Conservation (phyloP, 164 flowering plant species). For the Vitis amurensis region DNA sequence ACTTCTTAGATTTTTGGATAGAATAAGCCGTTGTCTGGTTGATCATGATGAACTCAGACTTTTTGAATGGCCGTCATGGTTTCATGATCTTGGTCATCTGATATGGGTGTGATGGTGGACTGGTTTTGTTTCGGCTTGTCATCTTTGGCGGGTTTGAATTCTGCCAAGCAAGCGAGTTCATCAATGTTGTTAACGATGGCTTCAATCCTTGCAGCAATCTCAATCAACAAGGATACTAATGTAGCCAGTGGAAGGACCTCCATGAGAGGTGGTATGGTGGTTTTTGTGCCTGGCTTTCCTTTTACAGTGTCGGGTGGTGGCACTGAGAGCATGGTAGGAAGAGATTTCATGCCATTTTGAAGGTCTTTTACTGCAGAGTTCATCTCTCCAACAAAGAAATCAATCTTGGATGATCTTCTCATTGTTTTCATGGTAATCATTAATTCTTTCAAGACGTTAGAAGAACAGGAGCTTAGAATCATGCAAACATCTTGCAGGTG, state of each 20-base stretch:
- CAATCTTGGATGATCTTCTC: slow-evolving; percentile 51
- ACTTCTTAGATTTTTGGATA: too few species aligned
- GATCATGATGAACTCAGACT: slow-evolving; percentile 32
- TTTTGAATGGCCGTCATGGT: slow-evolving; percentile 32
- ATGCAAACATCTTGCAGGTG: slow-evolving; percentile 16
- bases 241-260: slow-evolving; percentile 62
- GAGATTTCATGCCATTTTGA: slow-evolving; percentile 36
- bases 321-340: slow-evolving; percentile 24
- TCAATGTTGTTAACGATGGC: slow-evolving; percentile 36
- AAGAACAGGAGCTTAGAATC: slow-evolving; percentile 24
- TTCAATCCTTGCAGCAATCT: slow-evolving; percentile 59
- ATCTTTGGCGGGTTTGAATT: slow-evolving; percentile 36
- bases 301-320: slow-evolving; percentile 9
- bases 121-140: slow-evolving; percentile 30
- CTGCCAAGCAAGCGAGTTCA: slow-evolving; percentile 47
- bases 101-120: slow-evolving; percentile 11
- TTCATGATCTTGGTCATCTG: slow-evolving; percentile 28
- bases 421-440: slow-evolving; percentile 39
- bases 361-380: slow-evolving; percentile 46
- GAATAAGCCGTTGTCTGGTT: background rate
- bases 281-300: slow-evolving; percentile 1
- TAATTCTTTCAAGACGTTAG: slow-evolving; percentile 54
- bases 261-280: slow-evolving; percentile 27
- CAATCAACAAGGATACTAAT: slow-evolving; percentile 50
- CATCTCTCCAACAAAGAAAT: slow-evolving; percentile 48